Conservation (phyloP, 2,329 filamentous ascomycete genomes). For the Xylariaceae sp. region DNA sequence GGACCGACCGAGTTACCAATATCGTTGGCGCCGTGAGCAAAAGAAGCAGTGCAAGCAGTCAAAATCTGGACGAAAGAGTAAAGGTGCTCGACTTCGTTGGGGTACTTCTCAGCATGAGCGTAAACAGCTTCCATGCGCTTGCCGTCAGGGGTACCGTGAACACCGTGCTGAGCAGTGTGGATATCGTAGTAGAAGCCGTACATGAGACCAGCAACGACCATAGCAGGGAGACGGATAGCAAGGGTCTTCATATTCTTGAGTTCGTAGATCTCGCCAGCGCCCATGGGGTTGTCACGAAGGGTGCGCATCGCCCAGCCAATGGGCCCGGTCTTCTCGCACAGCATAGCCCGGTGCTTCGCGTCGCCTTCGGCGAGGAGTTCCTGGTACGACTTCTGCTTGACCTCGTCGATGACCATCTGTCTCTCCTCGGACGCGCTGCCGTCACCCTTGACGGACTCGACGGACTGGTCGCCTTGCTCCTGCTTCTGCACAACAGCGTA, state of each 20-base stretch:
- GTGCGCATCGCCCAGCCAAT: slow-evolving; percentile 80
- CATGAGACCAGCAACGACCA: slow-evolving; percentile 55
- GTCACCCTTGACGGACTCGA: slow-evolving; percentile 20
- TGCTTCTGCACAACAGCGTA: slow-evolving; percentile 71
- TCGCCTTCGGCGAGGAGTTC: slow-evolving; percentile 54
- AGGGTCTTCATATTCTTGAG: slow-evolving; percentile 61
- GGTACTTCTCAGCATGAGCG: slow-evolving; percentile 56
- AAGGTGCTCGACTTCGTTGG: slow-evolving; percentile 64
- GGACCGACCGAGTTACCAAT: slow-evolving; percentile 66
- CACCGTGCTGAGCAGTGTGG: slow-evolving; percentile 67
- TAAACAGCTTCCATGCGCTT: slow-evolving; percentile 66
- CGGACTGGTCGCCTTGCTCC: slow-evolving; percentile 24
- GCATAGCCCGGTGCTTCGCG: slow-evolving; percentile 55
- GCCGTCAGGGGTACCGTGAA: slow-evolving; percentile 67
- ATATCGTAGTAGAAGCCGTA: slow-evolving; percentile 82
- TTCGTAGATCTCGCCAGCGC: slow-evolving; percentile 69
- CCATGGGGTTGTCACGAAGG: slow-evolving; percentile 68
- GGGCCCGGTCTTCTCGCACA: slow-evolving; percentile 58
- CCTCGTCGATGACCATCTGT: slow-evolving; percentile 42
- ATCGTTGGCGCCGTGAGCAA: slow-evolving; percentile 73
- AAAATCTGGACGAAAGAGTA: slow-evolving; percentile 63
- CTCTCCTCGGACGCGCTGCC: slow-evolving; percentile 37
- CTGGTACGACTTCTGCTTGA: slow-evolving; percentile 54
- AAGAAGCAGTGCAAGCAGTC: slow-evolving; percentile 67
- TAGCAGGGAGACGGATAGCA: slow-evolving; percentile 63